phyloP scores from a whole-genome alignment of 2,329 filamentous ascomycete species.

The Raffaelea deltoideospora region DNA sequence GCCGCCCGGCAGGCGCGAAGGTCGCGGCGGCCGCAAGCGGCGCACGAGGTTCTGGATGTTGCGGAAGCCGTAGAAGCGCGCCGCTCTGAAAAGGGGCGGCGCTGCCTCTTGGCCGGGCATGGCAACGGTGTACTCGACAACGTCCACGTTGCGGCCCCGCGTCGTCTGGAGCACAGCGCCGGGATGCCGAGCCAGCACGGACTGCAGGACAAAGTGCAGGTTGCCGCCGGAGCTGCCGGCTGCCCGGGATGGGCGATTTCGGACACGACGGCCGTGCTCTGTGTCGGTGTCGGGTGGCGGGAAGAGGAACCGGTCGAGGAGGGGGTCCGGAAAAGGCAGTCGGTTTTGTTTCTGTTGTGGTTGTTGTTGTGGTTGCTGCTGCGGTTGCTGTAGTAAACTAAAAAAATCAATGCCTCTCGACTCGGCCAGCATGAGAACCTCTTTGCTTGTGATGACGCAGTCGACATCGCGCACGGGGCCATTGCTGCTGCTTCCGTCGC shows the following conservation, averaged over 20 bases:
- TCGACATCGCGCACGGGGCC: constrained; percentile 72
- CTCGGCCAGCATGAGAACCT: constrained; percentile 78
- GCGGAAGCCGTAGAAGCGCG: constrained; percentile 90
- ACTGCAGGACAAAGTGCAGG: constrained; percentile 67
- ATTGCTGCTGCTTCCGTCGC: constrained; percentile 27
- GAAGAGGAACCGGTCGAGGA: constrained; percentile 6
- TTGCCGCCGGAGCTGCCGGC: constrained; percentile 82
- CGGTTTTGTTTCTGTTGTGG: no score
- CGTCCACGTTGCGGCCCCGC: constrained; percentile 78
- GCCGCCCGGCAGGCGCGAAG: constrained; percentile 67
- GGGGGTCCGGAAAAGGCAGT: not conserved
- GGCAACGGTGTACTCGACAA: constrained; percentile 66
- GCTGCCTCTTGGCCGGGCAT: constrained; percentile 31
- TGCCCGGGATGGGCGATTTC: constrained; percentile 25
- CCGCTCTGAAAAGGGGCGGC: constrained; percentile 58
- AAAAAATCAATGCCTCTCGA: constrained; percentile 68
- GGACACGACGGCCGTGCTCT: no score
- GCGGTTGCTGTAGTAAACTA: constrained; percentile 30
- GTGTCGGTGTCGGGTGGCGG: no score
- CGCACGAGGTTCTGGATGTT: constrained; percentile 97
- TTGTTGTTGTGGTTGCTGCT: no score
- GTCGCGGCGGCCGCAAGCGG: constrained; percentile 66
- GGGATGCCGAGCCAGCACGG: constrained; percentile 54
- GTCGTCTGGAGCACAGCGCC: constrained; percentile 56
- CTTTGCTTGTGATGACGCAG: constrained; percentile 93